Evolutionary conservation across 305 asterid genomes (phyloP).

Genomic region (Fraxinus platypoda): DNA sequence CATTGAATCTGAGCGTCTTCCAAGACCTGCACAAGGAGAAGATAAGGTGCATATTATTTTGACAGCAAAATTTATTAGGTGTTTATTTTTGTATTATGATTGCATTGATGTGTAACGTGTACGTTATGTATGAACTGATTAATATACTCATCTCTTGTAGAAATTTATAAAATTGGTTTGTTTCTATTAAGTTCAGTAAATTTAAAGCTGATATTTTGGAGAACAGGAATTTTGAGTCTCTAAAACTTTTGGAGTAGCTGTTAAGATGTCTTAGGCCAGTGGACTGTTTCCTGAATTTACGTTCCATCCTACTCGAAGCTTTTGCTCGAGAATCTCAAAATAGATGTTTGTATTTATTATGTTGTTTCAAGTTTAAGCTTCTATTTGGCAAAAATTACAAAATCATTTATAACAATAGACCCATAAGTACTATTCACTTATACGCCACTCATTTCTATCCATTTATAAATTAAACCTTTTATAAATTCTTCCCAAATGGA

Average conservation of each 20-base stretch:
- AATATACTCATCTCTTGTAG: background rate
- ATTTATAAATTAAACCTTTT: no score
- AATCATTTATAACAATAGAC: background rate
- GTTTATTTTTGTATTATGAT: background rate
- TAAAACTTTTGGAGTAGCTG: background rate
- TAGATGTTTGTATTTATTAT: background rate
- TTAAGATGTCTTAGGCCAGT: background rate
- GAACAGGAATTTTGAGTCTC: background rate
- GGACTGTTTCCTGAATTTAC: background rate
- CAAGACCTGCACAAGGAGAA: constrained; percentile 71
- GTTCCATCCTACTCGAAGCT: background rate
- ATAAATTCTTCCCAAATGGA: background rate
- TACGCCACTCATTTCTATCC: background rate
- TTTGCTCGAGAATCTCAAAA: background rate
- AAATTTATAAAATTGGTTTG: background rate
- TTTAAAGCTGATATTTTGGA: background rate
- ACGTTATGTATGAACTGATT: background rate
- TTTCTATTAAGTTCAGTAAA: background rate
- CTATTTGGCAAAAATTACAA: background rate
- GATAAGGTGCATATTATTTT: constrained; percentile 62
- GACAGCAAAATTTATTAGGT: background rate
- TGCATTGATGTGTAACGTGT: background rate
- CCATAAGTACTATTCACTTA: background rate
- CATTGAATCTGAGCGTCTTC: constrained; percentile 95
- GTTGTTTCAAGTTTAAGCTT: background rate